A percentile compares a stretch with the other conserved stretches of the same genome.
Conservation (phyloP, 1,284 basidiomycete genomes). For the Microbotryomycetes sp. region DNA sequence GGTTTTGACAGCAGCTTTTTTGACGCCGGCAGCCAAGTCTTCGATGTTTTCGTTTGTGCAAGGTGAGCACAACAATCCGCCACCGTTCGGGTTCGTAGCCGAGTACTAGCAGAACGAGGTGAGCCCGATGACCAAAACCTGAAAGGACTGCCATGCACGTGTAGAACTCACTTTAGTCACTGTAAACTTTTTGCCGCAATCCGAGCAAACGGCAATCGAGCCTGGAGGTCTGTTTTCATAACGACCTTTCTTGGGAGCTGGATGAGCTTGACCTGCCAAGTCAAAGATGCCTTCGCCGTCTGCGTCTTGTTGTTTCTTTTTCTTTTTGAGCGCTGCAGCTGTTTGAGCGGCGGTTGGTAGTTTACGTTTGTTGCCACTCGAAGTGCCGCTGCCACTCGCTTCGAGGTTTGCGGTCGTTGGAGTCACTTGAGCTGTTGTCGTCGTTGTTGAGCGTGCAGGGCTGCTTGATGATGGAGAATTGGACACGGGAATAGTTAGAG, state of each 20-base stretch:
- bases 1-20: conserved; percentile 10
- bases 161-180: conserved; percentile 57
- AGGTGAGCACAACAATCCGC: conserved; percentile 33
- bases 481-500: background rate
- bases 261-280: conserved; percentile 7
- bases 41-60: conserved; percentile 35
- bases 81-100: conserved; percentile 27
- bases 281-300: conserved; percentile 7
- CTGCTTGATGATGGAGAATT: background rate
- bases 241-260: conserved; percentile 19
- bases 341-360: background rate
- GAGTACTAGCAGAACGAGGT: conserved; percentile 19
- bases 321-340: conserved; percentile 11
- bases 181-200: conserved; percentile 78
- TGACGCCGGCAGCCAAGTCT: conserved; percentile 10
- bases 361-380: conserved; percentile 1
- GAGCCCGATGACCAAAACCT: background rate
- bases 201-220: conserved; percentile 71
- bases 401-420: background rate
- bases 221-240: conserved; percentile 50
- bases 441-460: background rate
- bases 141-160: background rate
- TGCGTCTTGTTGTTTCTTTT: conserved; percentile 9
- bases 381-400: background rate
- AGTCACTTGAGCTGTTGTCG: conserved; percentile 5